phyloP scores from a whole-genome alignment of 2,329 filamentous ascomycete genomes.

The Laburnicola sp. region DNA sequence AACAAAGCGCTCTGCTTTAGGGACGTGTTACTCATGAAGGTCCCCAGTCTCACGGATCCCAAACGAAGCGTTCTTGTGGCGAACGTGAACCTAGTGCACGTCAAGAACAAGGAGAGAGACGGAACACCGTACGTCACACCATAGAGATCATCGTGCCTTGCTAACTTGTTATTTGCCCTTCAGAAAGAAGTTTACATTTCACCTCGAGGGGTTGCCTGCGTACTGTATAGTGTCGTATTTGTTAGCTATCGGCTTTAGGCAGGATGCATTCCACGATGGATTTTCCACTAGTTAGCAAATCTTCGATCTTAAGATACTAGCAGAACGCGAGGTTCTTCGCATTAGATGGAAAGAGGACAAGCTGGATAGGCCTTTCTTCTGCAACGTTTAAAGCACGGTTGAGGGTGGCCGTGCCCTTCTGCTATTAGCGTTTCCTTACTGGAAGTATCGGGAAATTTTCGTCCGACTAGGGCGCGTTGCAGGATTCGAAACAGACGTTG shows the following conservation, averaged over 20 bases:
- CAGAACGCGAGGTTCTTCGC: conserved; percentile 16
- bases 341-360: conserved; percentile 22
- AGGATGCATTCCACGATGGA: conserved; percentile 15
- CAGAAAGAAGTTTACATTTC: no score
- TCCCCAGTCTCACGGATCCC: no score
- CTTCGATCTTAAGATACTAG: conserved; percentile 22
- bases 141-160: no score
- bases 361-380: conserved; percentile 21
- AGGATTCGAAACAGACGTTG: conserved; percentile 19
- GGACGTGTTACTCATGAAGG: no score
- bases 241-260: conserved; percentile 15
- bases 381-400: conserved; percentile 13
- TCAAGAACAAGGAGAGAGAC: no score
- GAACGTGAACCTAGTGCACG: no score
- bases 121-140: no score
- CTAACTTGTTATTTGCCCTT: no score
- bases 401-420: conserved; percentile 13
- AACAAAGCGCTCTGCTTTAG: no score
- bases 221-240: conserved; percentile 24
- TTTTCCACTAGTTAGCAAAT: conserved; percentile 22
- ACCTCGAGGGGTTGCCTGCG: no score
- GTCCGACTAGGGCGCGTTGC: conserved; percentile 20
- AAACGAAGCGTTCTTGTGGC: no score
- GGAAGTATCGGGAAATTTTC: conserved; percentile 24
- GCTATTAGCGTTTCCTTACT: conserved; percentile 18